A percentile compares a stretch with the other conserved stretches of the same genome.
Evolutionary conservation across 768 basidiomycete genomes (phyloP).

Genomic region (Tricholoma sp.): DNA sequence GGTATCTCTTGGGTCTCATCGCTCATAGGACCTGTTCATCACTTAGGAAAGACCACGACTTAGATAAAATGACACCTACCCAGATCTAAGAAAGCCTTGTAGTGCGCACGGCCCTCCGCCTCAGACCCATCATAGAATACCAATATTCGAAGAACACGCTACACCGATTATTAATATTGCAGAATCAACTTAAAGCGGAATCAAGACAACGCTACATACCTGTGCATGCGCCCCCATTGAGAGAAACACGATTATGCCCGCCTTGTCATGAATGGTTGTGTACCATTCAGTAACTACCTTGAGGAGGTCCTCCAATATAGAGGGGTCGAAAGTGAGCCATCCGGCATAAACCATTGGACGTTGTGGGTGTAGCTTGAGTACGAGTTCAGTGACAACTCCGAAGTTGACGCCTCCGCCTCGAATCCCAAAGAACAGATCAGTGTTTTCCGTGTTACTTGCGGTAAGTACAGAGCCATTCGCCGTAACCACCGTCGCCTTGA

Average conservation of each 20-base stretch:
- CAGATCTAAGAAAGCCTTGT: constrained; percentile 40
- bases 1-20: background rate
- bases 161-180: background rate
- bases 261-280: constrained; percentile 28
- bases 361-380: constrained; percentile 43
- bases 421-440: constrained; percentile 49
- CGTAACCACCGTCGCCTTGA: constrained; percentile 16
- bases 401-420: constrained; percentile 52
- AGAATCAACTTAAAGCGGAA: no score
- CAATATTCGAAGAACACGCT: constrained; percentile 34
- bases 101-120: constrained; percentile 39
- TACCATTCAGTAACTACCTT: constrained; percentile 32
- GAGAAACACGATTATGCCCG: constrained; percentile 31
- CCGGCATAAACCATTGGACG: constrained; percentile 42
- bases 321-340: constrained; percentile 26
- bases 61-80: constrained; percentile 18
- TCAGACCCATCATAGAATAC: constrained; percentile 50
- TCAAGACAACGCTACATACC: constrained; percentile 19
- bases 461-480: constrained; percentile 13
- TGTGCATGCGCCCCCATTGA: constrained; percentile 31
- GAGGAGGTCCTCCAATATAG: constrained; percentile 25
- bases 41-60: background rate
- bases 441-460: constrained; percentile 28
- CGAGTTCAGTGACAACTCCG: constrained; percentile 51
- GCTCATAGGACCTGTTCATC: background rate